phyloP scores from a whole-genome alignment of 108 stramenopile species.

The Cyclotella sp. region DNA sequence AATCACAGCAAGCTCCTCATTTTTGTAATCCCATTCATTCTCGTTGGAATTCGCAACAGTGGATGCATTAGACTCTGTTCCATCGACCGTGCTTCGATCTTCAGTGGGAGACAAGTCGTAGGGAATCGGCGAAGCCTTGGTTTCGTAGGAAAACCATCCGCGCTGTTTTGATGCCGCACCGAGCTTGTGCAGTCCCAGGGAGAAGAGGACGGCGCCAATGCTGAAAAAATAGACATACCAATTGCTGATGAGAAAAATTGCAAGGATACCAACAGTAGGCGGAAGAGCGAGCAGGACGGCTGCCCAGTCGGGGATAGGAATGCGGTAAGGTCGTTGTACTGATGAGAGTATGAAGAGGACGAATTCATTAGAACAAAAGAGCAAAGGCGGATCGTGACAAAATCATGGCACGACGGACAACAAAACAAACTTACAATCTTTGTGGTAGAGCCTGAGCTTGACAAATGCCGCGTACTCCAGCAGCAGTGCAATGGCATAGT shows the following conservation, averaged over 20 bases:
- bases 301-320: conserved; percentile 57
- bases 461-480: conserved; percentile 95
- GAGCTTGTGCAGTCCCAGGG: conserved; percentile 18
- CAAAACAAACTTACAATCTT: conserved; percentile 42
- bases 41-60: background rate
- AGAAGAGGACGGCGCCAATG: conserved; percentile 22
- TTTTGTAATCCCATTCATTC: conserved; percentile 36
- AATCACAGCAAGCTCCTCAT: conserved; percentile 22
- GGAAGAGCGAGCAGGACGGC: conserved; percentile 46
- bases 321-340: conserved; percentile 54
- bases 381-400: background rate
- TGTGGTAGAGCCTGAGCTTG: conserved; percentile 77
- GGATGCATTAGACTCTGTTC: conserved; percentile 2
- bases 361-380: background rate
- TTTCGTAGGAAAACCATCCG: conserved; percentile 41
- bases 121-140: conserved; percentile 12
- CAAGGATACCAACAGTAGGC: conserved; percentile 35
- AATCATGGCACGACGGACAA: background rate
- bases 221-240: conserved; percentile 53
- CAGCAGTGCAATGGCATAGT: conserved; percentile 79
- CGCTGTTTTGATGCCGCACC: conserved; percentile 29
- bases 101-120: conserved; percentile 17
- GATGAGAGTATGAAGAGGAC: background rate
- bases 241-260: conserved; percentile 40
- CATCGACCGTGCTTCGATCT: conserved; percentile 11